These are phyloP conservation scores for Dryadomyces quercivorus DNA, from an alignment of 2,329 filamentous ascomycete species.

Conservation along the genomic window DNA sequence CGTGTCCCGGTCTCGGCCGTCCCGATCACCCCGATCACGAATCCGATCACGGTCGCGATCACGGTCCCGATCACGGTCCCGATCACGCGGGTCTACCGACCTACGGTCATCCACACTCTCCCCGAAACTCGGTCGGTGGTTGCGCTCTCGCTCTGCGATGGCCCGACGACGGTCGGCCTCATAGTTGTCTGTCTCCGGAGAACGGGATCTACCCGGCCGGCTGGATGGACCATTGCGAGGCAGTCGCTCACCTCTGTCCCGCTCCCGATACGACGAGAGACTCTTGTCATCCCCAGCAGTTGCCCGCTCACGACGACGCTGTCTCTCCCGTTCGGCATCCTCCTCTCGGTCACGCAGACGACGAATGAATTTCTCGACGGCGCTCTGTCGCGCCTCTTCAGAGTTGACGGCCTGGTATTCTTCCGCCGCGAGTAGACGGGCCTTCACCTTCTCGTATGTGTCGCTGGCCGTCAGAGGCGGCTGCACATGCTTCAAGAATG, in stretches of 20 bases:
- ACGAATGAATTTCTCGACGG: constrained; percentile 85
- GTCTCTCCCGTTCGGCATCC: constrained; percentile 57
- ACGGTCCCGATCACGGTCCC: constrained; percentile 52
- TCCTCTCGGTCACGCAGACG: constrained; percentile 87
- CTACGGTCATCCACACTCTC: constrained; percentile 43
- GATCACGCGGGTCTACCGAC: constrained; percentile 24
- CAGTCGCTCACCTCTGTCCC: constrained; percentile 39
- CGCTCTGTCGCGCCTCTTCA: constrained; percentile 69
- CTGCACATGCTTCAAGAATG: constrained; percentile 78
- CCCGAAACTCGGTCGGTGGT: constrained; percentile 67
- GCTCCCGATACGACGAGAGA: neutral
- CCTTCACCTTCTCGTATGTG: constrained; percentile 78
- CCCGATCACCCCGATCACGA: no score
- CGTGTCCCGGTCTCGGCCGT: constrained; percentile 19
- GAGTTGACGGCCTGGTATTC: constrained; percentile 76
- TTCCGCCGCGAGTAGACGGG: constrained; percentile 65
- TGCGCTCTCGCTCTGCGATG: constrained; percentile 85
- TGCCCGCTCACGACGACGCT: constrained; percentile 40
- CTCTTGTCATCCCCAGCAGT: constrained; percentile 25
- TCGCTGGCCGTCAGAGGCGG: constrained; percentile 68
- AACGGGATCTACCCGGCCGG: constrained; percentile 54
- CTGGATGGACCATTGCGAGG: constrained; percentile 37
- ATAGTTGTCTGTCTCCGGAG: constrained; percentile 86
- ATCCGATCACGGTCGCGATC: constrained; percentile 72
- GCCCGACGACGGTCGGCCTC: constrained; percentile 91